A percentile compares a stretch with the other conserved stretches of the same genome.
Conservation (phyloP, 2,329 filamentous ascomycete genomes). For the Cordyceps javanica region DNA sequence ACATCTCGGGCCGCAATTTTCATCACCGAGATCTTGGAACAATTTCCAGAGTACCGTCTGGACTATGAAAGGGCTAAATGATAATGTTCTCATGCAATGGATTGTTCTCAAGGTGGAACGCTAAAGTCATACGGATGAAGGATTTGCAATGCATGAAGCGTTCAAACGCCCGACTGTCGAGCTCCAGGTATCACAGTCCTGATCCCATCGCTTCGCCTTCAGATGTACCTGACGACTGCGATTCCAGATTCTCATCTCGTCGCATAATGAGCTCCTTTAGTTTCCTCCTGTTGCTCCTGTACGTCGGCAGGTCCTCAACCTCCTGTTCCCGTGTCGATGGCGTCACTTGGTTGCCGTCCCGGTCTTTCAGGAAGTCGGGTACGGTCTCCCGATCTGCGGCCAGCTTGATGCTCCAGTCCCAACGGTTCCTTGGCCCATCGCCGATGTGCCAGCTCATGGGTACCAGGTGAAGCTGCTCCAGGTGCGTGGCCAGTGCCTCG, state of each 20-base stretch:
- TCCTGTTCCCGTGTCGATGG: slow-evolving; percentile 48
- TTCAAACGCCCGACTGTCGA: no score
- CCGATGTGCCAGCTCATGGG: slow-evolving; percentile 53
- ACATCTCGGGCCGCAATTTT: no score
- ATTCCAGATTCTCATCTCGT: slow-evolving; percentile 37
- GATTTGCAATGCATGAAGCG: no score
- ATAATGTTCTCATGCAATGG: no score
- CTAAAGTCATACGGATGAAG: no score
- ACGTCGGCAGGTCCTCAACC: slow-evolving; percentile 42
- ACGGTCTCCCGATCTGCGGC: slow-evolving; percentile 18
- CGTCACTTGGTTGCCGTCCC: slow-evolving; percentile 50
- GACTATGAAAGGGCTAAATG: no score
- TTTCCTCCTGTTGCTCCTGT: slow-evolving; percentile 37
- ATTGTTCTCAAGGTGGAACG: no score
- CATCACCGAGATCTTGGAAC: no score
- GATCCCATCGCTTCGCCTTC: not conserved
- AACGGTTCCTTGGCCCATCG: slow-evolving; percentile 47
- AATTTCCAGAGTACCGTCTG: no score
- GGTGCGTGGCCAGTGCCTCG: slow-evolving; percentile 40
- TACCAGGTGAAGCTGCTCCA: slow-evolving; percentile 48
- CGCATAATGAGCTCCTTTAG: slow-evolving; percentile 38
- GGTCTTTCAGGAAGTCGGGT: slow-evolving; percentile 47
- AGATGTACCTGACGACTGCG: slow-evolving; percentile 1
- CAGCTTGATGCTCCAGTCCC: slow-evolving; percentile 17
- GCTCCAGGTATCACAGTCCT: not conserved